These are phyloP conservation scores for Pythium vanterpoolii DNA, from an alignment of 352 stramenopile species.

Conservation along the genomic window DNA sequence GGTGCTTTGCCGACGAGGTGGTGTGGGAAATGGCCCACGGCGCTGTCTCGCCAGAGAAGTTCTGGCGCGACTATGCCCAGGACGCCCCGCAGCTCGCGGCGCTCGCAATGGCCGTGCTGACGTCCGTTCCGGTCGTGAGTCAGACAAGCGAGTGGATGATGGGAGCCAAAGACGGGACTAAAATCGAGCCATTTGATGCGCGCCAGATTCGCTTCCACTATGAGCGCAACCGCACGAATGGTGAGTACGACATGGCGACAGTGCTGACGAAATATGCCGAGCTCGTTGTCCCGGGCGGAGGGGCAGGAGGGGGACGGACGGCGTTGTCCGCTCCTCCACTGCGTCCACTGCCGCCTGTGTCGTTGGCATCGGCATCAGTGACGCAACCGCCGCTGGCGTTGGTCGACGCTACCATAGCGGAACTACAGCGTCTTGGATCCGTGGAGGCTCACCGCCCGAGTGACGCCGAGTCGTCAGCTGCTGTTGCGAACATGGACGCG, in stretches of 20 bases:
- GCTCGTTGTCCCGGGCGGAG: neutral
- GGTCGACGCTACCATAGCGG: neutral
- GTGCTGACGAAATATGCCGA: neutral
- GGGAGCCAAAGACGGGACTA: neutral
- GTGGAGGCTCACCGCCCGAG: neutral
- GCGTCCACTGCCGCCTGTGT: too few species aligned
- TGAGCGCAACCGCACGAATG: constrained; percentile 9
- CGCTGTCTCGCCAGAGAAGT: constrained; percentile 27
- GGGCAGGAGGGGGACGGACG: neutral
- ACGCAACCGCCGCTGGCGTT: neutral
- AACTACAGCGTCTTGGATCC: neutral
- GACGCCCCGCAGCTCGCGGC: constrained; percentile 39
- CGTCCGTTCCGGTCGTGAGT: constrained; percentile 14
- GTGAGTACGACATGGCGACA: neutral
- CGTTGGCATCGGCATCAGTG: too few species aligned
- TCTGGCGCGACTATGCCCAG: constrained; percentile 49
- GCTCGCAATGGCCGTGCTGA: constrained; percentile 33
- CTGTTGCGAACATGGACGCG: neutral
- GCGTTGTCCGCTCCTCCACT: too few species aligned
- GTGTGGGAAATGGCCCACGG: constrained; percentile 49
- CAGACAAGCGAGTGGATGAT: neutral
- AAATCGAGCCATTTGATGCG: neutral
- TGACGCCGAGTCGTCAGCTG: neutral
- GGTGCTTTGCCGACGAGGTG: constrained; percentile 37
- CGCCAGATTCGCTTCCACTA: constrained; percentile 17